phyloP scores from a whole-genome alignment of 2,329 filamentous ascomycete species.

The Aspergillus fructus region DNA sequence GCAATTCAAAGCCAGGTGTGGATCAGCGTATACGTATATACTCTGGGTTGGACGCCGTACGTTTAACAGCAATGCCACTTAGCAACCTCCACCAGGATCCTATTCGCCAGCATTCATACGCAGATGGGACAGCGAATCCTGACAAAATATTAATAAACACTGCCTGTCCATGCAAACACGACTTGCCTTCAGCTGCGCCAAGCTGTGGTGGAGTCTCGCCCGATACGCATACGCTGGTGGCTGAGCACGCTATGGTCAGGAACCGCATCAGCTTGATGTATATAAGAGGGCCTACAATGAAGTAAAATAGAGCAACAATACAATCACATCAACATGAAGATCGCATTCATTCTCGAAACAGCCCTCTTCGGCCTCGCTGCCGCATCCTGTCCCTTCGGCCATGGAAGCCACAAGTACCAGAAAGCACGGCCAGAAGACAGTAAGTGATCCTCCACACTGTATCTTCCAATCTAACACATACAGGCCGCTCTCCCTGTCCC shows the following conservation, averaged over 20 bases:
- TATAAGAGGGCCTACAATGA: background rate
- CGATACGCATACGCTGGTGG: background rate
- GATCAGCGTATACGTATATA: background rate
- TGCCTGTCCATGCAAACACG: background rate
- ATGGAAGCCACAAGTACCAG: background rate
- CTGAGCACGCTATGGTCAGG: background rate
- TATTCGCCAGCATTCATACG: too few relatives aligned
- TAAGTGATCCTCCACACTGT: background rate
- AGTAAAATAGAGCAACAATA: background rate
- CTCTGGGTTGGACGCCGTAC: background rate
- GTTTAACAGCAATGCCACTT: background rate
- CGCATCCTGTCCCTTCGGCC: background rate
- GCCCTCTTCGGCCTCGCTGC: background rate
- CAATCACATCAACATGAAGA: background rate
- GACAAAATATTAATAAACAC: too few relatives aligned
- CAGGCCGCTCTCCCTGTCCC: conserved; percentile 7
- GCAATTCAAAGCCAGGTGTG: too few relatives aligned
- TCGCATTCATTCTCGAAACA: background rate
- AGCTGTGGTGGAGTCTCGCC: background rate
- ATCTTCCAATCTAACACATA: background rate
- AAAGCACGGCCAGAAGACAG: background rate
- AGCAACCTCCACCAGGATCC: too few relatives aligned
- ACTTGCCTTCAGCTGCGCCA: background rate
- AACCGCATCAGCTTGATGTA: background rate
- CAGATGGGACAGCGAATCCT: background rate